Conservation (phyloP, 495 filamentous ascomycete species). For the Hypoxylon subgilvum region DNA sequence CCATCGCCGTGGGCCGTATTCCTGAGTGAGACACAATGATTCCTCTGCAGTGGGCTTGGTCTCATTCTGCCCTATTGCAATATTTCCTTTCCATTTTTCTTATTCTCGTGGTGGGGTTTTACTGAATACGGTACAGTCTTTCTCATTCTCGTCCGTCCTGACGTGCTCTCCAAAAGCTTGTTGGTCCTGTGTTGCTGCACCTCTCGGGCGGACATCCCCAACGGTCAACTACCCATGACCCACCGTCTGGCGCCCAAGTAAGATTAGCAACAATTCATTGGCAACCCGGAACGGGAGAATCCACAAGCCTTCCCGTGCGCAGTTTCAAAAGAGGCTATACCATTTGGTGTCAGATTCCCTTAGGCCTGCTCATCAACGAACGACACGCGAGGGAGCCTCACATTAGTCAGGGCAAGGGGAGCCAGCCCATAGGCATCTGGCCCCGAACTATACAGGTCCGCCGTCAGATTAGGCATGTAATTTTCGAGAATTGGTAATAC, state of each 20-base stretch:
- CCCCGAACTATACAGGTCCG: constrained; percentile 14
- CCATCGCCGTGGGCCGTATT: constrained; percentile 8
- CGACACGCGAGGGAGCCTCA: constrained; percentile 24
- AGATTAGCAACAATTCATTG: constrained; percentile 40
- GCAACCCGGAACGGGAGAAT: constrained; percentile 20
- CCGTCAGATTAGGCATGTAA: constrained; percentile 16
- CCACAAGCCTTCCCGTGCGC: constrained; percentile 14
- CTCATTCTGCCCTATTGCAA: constrained; percentile 25
- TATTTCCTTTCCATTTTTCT: constrained; percentile 31
- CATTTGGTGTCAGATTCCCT: constrained; percentile 24
- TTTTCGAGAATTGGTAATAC: constrained; percentile 4
- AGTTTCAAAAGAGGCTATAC: constrained; percentile 31
- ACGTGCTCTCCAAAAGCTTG: constrained; percentile 35
- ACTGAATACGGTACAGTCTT: constrained; percentile 27
- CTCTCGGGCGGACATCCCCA: constrained; percentile 44
- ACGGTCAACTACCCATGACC: constrained; percentile 39
- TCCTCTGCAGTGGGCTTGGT: constrained; percentile 19
- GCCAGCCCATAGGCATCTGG: constrained; percentile 1
- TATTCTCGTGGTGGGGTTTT: constrained; percentile 30
- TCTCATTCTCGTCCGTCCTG: constrained; percentile 31
- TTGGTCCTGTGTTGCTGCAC: constrained; percentile 34
- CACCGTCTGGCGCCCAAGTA: constrained; percentile 37
- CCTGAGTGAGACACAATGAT: constrained; percentile 29
- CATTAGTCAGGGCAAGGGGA: constrained; percentile 20
- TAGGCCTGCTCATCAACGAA: constrained; percentile 11